Base-by-base conservation (phyloP, 768 basidiomycete species). In the Trametes villosa region DNA sequence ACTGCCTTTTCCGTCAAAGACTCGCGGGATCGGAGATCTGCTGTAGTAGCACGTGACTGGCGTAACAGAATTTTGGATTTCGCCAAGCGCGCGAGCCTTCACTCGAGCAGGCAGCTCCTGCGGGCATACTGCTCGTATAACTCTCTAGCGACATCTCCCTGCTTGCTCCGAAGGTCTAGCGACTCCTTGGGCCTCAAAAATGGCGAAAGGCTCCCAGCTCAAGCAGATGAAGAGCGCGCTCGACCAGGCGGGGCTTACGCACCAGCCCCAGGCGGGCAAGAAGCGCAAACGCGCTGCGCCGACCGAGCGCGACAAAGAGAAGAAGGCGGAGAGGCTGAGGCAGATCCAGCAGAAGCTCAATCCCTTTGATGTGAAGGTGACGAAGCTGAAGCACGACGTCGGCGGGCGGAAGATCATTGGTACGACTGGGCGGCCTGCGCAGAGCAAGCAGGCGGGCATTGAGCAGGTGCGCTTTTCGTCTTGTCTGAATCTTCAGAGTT, bases 281-380 rank as follows among this genome's bases (percentile, higher is more conserved):
- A 94, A 93, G 74, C 80, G 89, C 62, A 92, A 88, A 70, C 83
- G 88, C 40, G 70, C 79, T 1, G 74, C 74, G 4, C 74, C 79
- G 44, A 78, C 82, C 27, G 91, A 93, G 71, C 87, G 86, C 63
- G 92, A 93, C 70, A 92, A 89, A 72, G 89, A 88, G 64, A 93
- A 92, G 74, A 86, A 83, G 63, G 84, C 90, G 0, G 85, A 87
- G 7, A 92, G 85, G 68, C 83, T 98, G 41, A 84, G 86, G 53
- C 89, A 90, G 70, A 96, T 98, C 62, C 87, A 93, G 64, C 83
- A 86, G 67, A 86, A 84, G 66, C 80, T 98, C 69, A 98, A 97
- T 77, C 92, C 94, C 20, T 99, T 99, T 74, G 96, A 99, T 73
- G 82, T 88, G 68, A 92, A 94, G 66, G 91, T 95, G 70, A 96